Percentiles rank a stretch among this genome's conserved stretches.
Evolutionary conservation across 208 protist genomes (phyloP).

Genomic region (Crithidia thermophila): DNA sequence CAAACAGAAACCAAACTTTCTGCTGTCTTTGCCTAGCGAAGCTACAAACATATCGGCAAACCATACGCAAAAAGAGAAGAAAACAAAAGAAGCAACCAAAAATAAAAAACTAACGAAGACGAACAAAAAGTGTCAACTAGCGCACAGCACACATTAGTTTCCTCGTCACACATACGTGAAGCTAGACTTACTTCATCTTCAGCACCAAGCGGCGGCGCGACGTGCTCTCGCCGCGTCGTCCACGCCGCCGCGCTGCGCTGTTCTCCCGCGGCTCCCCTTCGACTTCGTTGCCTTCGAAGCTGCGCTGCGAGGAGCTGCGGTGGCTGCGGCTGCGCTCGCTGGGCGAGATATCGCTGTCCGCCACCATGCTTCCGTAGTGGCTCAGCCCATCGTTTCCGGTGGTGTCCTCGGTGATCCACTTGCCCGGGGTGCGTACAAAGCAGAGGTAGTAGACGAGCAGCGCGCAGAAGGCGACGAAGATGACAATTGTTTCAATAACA

Average conservation of each 20-base stretch:
- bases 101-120: neutral
- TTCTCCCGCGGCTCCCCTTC: neutral
- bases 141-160: too few relatives aligned
- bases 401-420: slow-evolving; percentile 19
- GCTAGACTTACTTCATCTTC: neutral
- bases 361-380: slow-evolving; percentile 14
- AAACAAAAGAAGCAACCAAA: neutral
- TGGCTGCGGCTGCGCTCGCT: slow-evolving; percentile 6
- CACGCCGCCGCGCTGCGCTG: too few relatives aligned
- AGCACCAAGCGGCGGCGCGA: slow-evolving; percentile 3
- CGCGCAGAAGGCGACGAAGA: slow-evolving; percentile 40
- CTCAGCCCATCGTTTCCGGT: slow-evolving; percentile 26
- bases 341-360: neutral
- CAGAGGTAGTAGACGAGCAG: slow-evolving; percentile 38
- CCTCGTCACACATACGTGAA: too few relatives aligned
- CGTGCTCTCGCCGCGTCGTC: neutral
- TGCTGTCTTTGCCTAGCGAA: too few relatives aligned
- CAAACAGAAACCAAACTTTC: neutral
- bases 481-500: slow-evolving; percentile 29
- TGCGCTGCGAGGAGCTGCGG: slow-evolving; percentile 10
- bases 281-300: neutral
- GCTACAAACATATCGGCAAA: neutral
- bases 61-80: neutral
- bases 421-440: slow-evolving; percentile 33
- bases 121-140: neutral